Base-by-base conservation (phyloP, 2,329 filamentous ascomycete genomes). In the Aspergillus quadrilineatus region DNA sequence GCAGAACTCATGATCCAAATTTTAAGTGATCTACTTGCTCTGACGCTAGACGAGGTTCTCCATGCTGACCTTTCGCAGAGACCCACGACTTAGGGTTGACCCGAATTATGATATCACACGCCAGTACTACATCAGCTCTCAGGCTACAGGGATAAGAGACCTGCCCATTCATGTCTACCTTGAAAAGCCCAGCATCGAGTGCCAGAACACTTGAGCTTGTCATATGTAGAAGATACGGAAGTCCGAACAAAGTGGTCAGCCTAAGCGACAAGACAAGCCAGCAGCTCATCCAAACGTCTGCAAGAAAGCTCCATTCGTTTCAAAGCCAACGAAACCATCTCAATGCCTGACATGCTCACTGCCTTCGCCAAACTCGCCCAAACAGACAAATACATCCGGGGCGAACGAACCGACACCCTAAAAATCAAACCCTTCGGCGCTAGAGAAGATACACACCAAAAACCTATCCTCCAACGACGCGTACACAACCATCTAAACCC, bases 281-380 rank as follows among this genome's bases (percentile, higher is more conserved):
- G 60, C 75, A 83, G 9, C 79, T 99, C 2, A 84, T 95, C 14
- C 79, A 83, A 79, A 85, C n/a, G 81, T 96, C n/a, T 84, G 89
- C 34, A 79, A 0, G 83, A 91, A 58, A 85, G 92, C 17, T 85
- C 89, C 0, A 77, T 80, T 3, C 78, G 99, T 0, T 97, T 96
- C 75, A 87, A 87, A 54, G 84, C 95, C 41, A 94, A 90, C 63
- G 93, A 97, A 70, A 87, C 89, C 10, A 85, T 97, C 61, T 90
- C 89, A 1, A 82, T 96, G 66, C 79, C 97, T 1, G 94, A 99
- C 71, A 93, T 96, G 88, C 79, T 95, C 29, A 76, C 85, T 1
- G 83, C 88, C 0, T 95, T 96, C 69, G 87, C 85, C 0, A 86
- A 96, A 22, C 73, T 92, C 1, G 86, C 87, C 12, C 90, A 86